A percentile compares a stretch with the other conserved stretches of the same genome.
Evolutionary conservation across 352 stramenopile genomes (phyloP).

Genomic region (Globisporangium apiculatum): DNA sequence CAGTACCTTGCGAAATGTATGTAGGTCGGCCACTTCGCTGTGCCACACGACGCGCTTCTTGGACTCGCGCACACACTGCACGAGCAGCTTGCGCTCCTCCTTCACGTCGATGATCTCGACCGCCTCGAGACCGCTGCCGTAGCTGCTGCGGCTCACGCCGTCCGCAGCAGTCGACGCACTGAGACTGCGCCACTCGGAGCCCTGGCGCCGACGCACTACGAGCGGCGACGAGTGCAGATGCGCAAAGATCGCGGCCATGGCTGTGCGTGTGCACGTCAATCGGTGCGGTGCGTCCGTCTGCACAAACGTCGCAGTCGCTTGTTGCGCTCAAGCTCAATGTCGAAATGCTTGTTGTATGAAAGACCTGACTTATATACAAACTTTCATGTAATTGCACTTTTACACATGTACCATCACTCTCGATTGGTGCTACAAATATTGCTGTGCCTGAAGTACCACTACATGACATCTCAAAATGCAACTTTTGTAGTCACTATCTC

Average conservation of each 20-base stretch:
- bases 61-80: conserved; percentile 65
- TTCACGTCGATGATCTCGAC: conserved; percentile 86
- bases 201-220: conserved; percentile 54
- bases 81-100: conserved; percentile 62
- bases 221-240: conserved; percentile 82
- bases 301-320: too few species aligned
- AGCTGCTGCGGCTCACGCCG: conserved; percentile 1
- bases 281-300: too few species aligned
- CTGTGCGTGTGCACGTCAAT: not conserved
- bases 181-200: conserved; percentile 57
- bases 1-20: conserved; percentile 77
- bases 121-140: conserved; percentile 45
- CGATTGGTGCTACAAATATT: too few species aligned
- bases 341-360: too few species aligned
- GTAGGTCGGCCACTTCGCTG: conserved; percentile 70
- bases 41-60: conserved; percentile 64
- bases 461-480: too few species aligned
- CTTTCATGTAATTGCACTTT: too few species aligned
- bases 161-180: conserved; percentile 12
- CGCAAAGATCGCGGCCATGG: conserved; percentile 50
- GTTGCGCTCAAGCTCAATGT: too few species aligned
- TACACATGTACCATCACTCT: too few species aligned
- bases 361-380: too few species aligned
- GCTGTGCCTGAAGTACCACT: too few species aligned
- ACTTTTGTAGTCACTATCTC: too few species aligned